Evolutionary conservation across 208 protist genomes (phyloP).

Genomic region (Trypanosoma rangeli): DNA sequence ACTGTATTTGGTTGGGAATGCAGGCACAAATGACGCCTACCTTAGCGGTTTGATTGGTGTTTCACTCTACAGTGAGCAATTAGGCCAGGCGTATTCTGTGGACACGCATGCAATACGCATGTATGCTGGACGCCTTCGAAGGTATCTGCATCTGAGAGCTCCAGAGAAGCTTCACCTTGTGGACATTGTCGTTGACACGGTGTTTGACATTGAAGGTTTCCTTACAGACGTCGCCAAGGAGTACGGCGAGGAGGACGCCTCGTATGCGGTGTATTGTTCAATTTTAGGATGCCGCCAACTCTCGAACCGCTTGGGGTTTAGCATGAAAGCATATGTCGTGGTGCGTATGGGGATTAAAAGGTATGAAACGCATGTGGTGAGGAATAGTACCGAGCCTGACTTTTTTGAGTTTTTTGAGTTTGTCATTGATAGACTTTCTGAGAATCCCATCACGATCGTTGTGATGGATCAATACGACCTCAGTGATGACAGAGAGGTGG

Average conservation of each 20-base stretch:
- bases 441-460: constrained; percentile 53
- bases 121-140: constrained; percentile 62
- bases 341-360: constrained; percentile 67
- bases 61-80: constrained; percentile 60
- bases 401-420: constrained; percentile 88
- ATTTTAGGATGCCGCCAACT: constrained; percentile 74
- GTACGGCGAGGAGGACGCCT: constrained; percentile 71
- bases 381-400: constrained; percentile 67
- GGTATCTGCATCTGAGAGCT: constrained; percentile 56
- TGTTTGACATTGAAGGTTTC: constrained; percentile 86
- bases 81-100: constrained; percentile 69
- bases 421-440: constrained; percentile 45
- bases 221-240: constrained; percentile 57
- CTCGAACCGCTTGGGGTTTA: constrained; percentile 41
- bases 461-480: constrained; percentile 82
- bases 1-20: constrained; percentile 63
- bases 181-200: constrained; percentile 61
- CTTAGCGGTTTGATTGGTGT: constrained; percentile 73
- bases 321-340: constrained; percentile 74
- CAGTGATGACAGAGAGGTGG: constrained; percentile 60
- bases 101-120: constrained; percentile 46
- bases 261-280: constrained; percentile 73
- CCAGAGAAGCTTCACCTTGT: constrained; percentile 80
- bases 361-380: constrained; percentile 69
- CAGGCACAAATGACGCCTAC: constrained; percentile 68